phyloP scores from a whole-genome alignment of 257 asterid genomes.

The Solanum verrucosum region DNA sequence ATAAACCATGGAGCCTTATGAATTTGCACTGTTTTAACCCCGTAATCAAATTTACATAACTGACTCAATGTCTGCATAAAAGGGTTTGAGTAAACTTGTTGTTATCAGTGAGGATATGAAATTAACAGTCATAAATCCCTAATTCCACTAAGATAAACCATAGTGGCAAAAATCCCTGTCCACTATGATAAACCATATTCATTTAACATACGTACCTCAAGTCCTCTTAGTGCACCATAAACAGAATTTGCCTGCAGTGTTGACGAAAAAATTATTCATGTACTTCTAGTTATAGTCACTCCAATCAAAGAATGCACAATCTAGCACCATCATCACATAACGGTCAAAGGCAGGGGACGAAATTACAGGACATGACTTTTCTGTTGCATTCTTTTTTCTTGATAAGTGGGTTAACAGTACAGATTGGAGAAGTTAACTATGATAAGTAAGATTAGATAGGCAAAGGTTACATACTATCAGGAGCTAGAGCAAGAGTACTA shows the following conservation, averaged over 20 bases:
- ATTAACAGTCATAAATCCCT: background rate
- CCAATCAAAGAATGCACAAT: background rate
- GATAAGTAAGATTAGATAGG: background rate
- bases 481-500: background rate
- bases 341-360: background rate
- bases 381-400: background rate
- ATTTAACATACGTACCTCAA: constrained; percentile 51
- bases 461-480: background rate
- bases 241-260: constrained; percentile 72
- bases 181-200: background rate
- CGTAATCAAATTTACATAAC: constrained; percentile 68
- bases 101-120: background rate
- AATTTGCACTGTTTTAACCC: constrained; percentile 54
- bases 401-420: background rate
- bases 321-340: background rate
- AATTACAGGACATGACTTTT: background rate
- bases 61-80: constrained; percentile 71
- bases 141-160: background rate
- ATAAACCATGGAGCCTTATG: constrained; percentile 84
- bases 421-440: background rate
- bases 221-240: constrained; percentile 77
- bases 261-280: background rate
- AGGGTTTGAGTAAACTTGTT: background rate
- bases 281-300: background rate
- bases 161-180: background rate